Base-by-base conservation (phyloP, 176 grass and related monocot genomes). In the Echinochloa phyllopogon region DNA sequence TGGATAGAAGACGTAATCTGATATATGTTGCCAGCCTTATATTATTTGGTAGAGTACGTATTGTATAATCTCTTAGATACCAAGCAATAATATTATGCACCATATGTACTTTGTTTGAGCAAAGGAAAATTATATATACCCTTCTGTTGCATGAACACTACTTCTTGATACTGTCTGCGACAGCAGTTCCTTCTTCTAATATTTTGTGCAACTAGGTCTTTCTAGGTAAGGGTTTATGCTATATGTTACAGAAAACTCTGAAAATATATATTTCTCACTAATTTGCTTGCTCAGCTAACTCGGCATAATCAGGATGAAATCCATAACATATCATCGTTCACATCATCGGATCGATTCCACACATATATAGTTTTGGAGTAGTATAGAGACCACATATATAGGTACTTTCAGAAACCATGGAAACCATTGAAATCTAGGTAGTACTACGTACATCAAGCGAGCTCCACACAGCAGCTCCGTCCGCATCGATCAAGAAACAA, bases 381-480 rank as follows among this genome's bases (percentile, higher is more conserved):
- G 41, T n/a, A n/a, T n/a, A n/a, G n/a, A n/a, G n/a, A n/a, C 29
- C 29, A 33, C 29, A 33, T 33, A 33, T 33, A 33, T 33, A 33
- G 29, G 29, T 33, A 33, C 29, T 33, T 33, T 1, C 29, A 33
- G 29, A 33, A 33, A 33, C 29, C 29, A 33, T 27, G 15, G 0
- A 85, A 85, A 55, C 24, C 25, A 59, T 49, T 82, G 6, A 85
- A 40, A 75, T 60, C 69, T 18, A n/a, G 20, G 9, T 69, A 82
- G 9, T 81, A 82, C 36, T 42, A 7, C n/a, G n/a, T n/a, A n/a
- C 18, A 76, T 21, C 36, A 48, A 78, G 14, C 40, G 13, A 42
- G 53, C 36, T 47, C 38, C 57, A 15, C 25, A 67, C 3, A 6
- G 4, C 17, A 55, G 67, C 4, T 77, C 77, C 17, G 9, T 10